Evolutionary conservation across 2,329 filamentous ascomycete species (phyloP).

Genomic region (Bipolaris oryzae): DNA sequence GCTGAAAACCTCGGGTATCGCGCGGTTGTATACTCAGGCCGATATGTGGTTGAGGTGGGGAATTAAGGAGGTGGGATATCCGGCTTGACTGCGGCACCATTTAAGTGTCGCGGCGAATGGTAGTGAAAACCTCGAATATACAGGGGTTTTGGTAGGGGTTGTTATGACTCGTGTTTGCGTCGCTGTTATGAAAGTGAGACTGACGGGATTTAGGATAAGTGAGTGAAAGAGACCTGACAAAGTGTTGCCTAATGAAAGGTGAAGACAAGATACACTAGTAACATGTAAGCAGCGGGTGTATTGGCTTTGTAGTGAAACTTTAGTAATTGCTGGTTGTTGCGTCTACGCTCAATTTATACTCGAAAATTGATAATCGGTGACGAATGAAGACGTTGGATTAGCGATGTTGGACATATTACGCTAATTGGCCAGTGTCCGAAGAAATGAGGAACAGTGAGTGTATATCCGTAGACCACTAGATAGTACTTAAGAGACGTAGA

Average conservation of each 20-base stretch:
- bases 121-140: neutral
- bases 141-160: neutral
- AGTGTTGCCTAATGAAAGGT: neutral
- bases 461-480: too few relatives aligned
- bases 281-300: neutral
- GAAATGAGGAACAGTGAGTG: too few relatives aligned
- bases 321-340: too few relatives aligned
- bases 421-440: too few relatives aligned
- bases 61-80: neutral
- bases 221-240: neutral
- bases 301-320: neutral
- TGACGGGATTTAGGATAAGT: neutral
- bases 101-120: neutral
- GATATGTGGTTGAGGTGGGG: neutral
- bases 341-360: neutral
- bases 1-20: neutral
- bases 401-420: too few relatives aligned
- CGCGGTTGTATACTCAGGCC: neutral
- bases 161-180: neutral
- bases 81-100: neutral
- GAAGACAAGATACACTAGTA: neutral
- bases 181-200: neutral
- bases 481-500: too few relatives aligned
- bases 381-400: neutral
- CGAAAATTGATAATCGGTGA: neutral